phyloP scores from a whole-genome alignment of 345 rosid species.

The Boechera retrofracta region DNA sequence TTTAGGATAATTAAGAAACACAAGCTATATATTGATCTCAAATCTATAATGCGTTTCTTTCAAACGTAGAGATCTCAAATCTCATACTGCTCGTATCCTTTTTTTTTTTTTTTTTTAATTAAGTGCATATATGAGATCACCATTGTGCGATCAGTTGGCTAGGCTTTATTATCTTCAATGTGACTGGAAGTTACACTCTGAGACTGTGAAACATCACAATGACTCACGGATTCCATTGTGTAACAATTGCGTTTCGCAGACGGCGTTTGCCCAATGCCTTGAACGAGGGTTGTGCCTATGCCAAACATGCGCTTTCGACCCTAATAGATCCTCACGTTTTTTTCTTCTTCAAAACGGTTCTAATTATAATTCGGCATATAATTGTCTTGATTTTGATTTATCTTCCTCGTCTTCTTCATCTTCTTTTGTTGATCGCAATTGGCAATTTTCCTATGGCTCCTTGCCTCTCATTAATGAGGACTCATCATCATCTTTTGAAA shows the following conservation, averaged over 20 bases:
- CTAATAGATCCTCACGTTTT: neutral
- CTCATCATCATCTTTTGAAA: neutral
- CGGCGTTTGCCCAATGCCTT: slow-evolving; percentile 18
- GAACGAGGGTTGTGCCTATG: slow-evolving; percentile 16
- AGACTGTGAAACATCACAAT: neutral
- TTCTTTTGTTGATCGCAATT: slow-evolving; percentile 7
- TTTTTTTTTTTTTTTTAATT: neutral
- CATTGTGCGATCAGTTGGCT: slow-evolving; percentile 24
- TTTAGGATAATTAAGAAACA: slow-evolving; percentile 17
- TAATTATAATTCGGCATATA: neutral
- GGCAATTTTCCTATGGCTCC: neutral
- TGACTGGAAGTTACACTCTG: slow-evolving; percentile 19
- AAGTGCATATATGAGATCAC: slow-evolving; percentile 20
- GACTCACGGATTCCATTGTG: slow-evolving; percentile 20
- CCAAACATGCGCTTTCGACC: slow-evolving; percentile 26
- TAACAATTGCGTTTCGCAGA: slow-evolving; percentile 6
- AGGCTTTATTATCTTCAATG: slow-evolving; percentile 28
- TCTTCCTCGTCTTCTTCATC: slow-evolving; percentile 19
- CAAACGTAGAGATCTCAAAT: neutral
- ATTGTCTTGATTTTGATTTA: slow-evolving; percentile 19
- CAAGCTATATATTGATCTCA: neutral
- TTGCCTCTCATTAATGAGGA: slow-evolving; percentile 13
- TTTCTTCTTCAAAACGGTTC: neutral
- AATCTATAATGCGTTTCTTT: slow-evolving; percentile 1
- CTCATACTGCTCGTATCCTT: neutral